These are phyloP conservation scores for Colletotrichum sansevieriae DNA, from an alignment of 2,329 filamentous ascomycete genomes.

Conservation along the genomic window DNA sequence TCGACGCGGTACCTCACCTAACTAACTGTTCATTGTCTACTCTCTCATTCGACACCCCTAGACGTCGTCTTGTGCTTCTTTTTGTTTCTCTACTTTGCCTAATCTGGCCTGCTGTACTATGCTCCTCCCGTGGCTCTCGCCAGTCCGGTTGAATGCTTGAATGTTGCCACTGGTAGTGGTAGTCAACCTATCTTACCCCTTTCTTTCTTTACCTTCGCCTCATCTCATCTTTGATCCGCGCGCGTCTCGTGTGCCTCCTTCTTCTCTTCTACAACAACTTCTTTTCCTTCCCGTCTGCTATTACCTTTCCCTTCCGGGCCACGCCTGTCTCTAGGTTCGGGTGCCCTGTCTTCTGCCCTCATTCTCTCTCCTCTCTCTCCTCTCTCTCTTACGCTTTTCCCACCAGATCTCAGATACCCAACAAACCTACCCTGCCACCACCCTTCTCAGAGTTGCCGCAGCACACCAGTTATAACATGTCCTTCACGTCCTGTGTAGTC, in stretches of 20 bases:
- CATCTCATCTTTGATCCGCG: conserved; percentile 4
- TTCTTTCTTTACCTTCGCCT: conserved; percentile 3
- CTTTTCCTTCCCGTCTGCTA: neutral
- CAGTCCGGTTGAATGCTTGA: conserved; percentile 12
- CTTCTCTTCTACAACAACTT: neutral
- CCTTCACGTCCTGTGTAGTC: neutral
- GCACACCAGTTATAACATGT: conserved; percentile 25
- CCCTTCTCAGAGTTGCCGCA: conserved; percentile 1
- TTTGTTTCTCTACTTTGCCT: conserved; percentile 7
- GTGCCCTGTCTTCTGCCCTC: neutral
- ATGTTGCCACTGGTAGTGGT: conserved; percentile 28
- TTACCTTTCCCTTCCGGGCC: neutral
- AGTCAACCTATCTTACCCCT: conserved; percentile 5
- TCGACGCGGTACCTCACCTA: neutral
- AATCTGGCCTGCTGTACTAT: conserved; percentile 4
- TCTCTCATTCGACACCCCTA: neutral
- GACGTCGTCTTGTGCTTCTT: conserved; percentile 1
- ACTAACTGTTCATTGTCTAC: neutral
- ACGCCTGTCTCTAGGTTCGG: neutral
- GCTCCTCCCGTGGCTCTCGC: conserved; percentile 1
- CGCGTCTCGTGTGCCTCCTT: neutral
- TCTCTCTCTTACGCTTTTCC: neutral
- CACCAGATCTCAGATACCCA: neutral
- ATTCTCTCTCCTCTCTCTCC: neutral
- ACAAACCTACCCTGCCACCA: neutral